Conservation (phyloP, 768 basidiomycete genomes). For the Tulasnella sp. region DNA sequence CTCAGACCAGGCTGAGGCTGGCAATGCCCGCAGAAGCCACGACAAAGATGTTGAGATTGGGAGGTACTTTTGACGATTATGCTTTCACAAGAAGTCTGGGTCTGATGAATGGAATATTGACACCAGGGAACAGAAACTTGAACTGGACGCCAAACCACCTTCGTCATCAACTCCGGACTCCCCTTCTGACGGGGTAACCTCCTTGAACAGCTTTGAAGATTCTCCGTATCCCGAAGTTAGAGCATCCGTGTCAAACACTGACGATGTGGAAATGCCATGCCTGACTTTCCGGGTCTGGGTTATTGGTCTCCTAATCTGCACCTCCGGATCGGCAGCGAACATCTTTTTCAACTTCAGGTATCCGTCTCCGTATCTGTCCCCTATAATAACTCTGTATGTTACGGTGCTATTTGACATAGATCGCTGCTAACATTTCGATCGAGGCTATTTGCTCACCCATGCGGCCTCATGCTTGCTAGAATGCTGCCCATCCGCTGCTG, state of each 20-base stretch:
- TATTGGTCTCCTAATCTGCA: constrained; percentile 55
- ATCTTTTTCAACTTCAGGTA: constrained; percentile 92
- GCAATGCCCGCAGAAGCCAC: background rate
- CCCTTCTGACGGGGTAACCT: background rate
- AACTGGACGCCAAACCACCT: background rate
- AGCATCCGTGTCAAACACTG: constrained; percentile 95
- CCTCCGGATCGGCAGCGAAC: constrained; percentile 69
- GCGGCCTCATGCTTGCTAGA: constrained; percentile 34
- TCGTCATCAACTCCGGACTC: background rate
- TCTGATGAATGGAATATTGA: background rate
- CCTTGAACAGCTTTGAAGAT: constrained; percentile 57
- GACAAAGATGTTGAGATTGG: background rate
- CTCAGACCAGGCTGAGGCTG: background rate
- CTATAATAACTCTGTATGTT: constrained; percentile 64
- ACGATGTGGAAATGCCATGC: constrained; percentile 98
- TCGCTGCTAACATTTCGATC: background rate
- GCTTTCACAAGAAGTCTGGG: background rate
- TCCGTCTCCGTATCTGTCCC: constrained; percentile 78
- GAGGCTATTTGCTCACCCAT: constrained; percentile 40
- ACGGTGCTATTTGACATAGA: background rate
- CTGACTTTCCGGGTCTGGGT: constrained; percentile 90
- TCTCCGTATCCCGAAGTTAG: constrained; percentile 96
- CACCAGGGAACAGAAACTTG: background rate
- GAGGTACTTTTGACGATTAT: background rate
- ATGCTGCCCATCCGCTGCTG: constrained; percentile 61